A percentile compares a stretch with the other conserved stretches of the same genome.
phyloP scores from a whole-genome alignment of 305 asterid species.

The Fraxinus xanthoxyloides region DNA sequence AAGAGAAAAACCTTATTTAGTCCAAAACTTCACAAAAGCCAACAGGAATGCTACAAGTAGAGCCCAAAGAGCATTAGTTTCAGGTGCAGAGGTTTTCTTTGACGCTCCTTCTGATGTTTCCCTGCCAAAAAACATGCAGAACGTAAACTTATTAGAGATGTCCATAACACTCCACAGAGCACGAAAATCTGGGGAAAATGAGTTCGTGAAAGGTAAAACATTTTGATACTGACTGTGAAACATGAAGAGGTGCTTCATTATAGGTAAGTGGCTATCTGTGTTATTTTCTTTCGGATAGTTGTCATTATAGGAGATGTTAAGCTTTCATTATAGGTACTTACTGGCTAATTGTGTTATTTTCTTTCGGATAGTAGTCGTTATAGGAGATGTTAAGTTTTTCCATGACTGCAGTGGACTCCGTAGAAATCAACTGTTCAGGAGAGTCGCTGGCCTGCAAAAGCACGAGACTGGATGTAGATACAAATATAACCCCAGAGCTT shows the following conservation, averaged over 20 bases:
- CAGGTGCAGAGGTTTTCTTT: not conserved
- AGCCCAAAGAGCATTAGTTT: not conserved
- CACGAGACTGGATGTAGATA: not conserved
- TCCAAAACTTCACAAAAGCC: constrained; percentile 1
- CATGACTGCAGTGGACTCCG: not conserved
- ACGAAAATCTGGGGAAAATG: not conserved
- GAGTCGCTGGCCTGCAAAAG: not conserved
- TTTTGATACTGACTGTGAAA: not conserved
- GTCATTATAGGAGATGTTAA: not conserved
- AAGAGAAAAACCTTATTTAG: not conserved
- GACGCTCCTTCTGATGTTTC: not conserved
- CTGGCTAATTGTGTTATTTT: not conserved
- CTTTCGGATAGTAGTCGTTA: not conserved
- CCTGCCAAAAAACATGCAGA: not conserved
- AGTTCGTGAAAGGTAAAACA: not conserved
- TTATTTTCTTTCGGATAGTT: not conserved
- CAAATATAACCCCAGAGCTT: not conserved
- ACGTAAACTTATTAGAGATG: not conserved
- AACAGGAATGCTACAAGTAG: not conserved
- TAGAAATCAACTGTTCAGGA: not conserved
- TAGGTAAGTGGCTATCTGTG: not conserved
- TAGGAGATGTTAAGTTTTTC: not conserved
- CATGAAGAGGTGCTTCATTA: not conserved
- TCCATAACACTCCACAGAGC: not conserved
- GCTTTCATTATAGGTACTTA: not conserved